phyloP scores from a whole-genome alignment of 305 asterid species.

The Fraxinus platypoda region DNA sequence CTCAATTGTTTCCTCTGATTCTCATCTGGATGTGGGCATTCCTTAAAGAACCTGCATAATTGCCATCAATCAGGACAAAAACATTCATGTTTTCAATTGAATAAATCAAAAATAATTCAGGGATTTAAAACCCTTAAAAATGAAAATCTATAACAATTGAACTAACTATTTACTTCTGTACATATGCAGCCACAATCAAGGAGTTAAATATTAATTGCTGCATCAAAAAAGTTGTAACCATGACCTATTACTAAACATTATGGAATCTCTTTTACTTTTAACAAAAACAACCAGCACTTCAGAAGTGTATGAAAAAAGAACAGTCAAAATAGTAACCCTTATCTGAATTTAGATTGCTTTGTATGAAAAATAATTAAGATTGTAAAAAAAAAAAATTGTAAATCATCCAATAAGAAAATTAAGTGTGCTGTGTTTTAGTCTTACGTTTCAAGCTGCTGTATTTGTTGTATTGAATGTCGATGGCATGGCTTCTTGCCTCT shows the following conservation, averaged over 20 bases:
- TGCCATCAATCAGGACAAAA: not conserved
- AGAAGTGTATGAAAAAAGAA: not conserved
- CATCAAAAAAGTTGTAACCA: not conserved
- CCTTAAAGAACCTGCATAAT: slow-evolving; percentile 56
- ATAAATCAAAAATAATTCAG: not conserved
- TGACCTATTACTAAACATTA: not conserved
- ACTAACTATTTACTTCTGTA: not conserved
- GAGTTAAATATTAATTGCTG: not conserved
- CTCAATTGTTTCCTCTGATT: slow-evolving; percentile 60
- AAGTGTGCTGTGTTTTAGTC: not conserved
- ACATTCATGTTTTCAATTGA: not conserved
- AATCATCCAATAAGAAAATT: not conserved
- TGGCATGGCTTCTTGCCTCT: slow-evolving; percentile 49
- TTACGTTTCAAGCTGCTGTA: slow-evolving; percentile 67
- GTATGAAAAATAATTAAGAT: not conserved
- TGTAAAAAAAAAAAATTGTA: not conserved
- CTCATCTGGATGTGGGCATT: slow-evolving; percentile 68
- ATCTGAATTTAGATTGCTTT: not conserved
- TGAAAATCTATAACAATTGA: not conserved
- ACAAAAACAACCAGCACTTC: not conserved
- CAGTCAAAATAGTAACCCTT: not conserved
- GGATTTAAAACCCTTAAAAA: not conserved
- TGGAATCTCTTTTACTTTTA: not conserved
- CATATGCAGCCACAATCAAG: not conserved
- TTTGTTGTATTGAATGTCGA: slow-evolving; percentile 61